Base-by-base conservation (phyloP, 208 protist species). In the Leishmania aethiopica region DNA sequence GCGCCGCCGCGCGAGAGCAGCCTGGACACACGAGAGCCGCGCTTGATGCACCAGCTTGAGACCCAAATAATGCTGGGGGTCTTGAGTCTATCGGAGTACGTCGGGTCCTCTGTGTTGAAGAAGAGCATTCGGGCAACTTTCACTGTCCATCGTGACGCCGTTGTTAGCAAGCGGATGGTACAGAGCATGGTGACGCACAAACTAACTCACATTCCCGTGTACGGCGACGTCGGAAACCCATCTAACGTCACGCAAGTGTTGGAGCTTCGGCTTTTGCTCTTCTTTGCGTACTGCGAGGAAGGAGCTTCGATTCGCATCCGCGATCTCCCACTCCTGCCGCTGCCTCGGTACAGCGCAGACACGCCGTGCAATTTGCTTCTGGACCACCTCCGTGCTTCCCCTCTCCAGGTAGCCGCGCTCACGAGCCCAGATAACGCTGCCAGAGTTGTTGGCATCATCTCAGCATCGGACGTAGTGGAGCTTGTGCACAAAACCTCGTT, bases 1-100 rank as follows among this genome's bases (percentile, higher is more conserved):
- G 84, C 75, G 32, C 75, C 78, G 59, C 81, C 71, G 15, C 80
- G 51, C n/a, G 91, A 91, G 53, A 85, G 84, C 28, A 90, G 93
- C 51, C 67, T 93, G 47, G 78, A 82, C 67, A 83, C 83, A 25
- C 59, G 78, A 40, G 83, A 86, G 37, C 83, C 74, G 42, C 74
- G 49, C 40, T 67, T 55, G 25, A 86, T 86, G 40, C 89, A 89
- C 28, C 86, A 89, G 42, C 82, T 93, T n/a, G 90, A 95, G 74
- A 86, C 88, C 53, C 81, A 86, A 62, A 95, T 95, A 40, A 95
- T 95, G 90, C 81, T 95, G 8, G 88, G 89, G 70, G 89, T 91
- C 17, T 86, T 95, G 70, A 88, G 90, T 53, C 86, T 95, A 32
- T 94, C 90, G 47, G 92, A 95, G 79, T 85, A 85, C 75, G 85